A percentile compares a stretch with the other conserved stretches of the same genome.
Conservation (phyloP, 768 basidiomycete species). For the Punctularia strigosozonata region DNA sequence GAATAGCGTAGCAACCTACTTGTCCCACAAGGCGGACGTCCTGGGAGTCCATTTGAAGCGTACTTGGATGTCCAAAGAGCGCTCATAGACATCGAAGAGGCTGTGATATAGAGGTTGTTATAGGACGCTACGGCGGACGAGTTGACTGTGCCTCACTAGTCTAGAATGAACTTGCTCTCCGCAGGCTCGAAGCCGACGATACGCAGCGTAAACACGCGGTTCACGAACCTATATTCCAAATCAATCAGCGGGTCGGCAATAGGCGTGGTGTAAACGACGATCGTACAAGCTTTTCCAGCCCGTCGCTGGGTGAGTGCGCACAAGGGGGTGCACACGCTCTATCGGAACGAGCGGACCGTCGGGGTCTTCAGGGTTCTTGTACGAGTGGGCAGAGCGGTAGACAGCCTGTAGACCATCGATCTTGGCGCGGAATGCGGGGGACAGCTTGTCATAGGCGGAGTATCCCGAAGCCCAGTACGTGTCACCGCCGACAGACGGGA, state of each 20-base stretch:
- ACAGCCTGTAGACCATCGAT: conserved; percentile 46
- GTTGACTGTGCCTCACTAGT: conserved; percentile 37
- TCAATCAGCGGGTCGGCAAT: too few species aligned
- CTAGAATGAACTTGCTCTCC: conserved; percentile 45
- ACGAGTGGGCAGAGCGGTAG: conserved; percentile 42
- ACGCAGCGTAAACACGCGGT: conserved; percentile 39
- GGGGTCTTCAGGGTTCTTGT: conserved; percentile 29
- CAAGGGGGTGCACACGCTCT: conserved; percentile 45
- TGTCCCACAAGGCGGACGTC: conserved; percentile 45
- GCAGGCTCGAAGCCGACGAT: conserved; percentile 46
- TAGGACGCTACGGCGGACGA: conserved; percentile 13
- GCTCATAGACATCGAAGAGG: conserved; percentile 1
- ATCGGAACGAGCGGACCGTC: conserved; percentile 36
- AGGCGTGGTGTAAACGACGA: too few species aligned
- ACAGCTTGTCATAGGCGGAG: conserved; percentile 49
- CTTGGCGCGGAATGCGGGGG: conserved; percentile 41
- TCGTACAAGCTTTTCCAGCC: conserved; percentile 52
- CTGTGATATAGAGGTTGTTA: background rate
- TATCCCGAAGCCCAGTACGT: conserved; percentile 46
- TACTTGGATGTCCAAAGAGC: conserved; percentile 23
- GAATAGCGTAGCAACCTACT: conserved; percentile 8
- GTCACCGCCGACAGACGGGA: conserved; percentile 32
- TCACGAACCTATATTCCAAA: too few species aligned
- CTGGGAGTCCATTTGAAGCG: conserved; percentile 30
- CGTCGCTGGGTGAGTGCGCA: conserved; percentile 48